A percentile compares a stretch with the other conserved stretches of the same genome.
phyloP scores from a whole-genome alignment of 306 rosid genomes.

The Amphicarpaea edgeworthii region DNA sequence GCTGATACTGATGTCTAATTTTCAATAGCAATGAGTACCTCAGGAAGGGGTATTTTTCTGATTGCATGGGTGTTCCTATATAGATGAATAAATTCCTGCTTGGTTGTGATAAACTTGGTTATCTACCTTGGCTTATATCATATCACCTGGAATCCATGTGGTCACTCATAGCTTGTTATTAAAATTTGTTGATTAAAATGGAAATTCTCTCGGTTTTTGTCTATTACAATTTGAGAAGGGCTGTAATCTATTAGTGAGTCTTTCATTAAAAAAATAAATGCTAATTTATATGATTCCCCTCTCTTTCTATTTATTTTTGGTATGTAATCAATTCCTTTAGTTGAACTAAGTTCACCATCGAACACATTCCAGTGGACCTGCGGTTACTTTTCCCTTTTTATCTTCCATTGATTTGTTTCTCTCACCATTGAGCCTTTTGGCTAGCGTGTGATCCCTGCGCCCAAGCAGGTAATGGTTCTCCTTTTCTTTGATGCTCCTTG shows the following conservation, averaged over 20 bases:
- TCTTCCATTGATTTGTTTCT: too few species aligned
- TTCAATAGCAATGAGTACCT: slow-evolving; percentile 24
- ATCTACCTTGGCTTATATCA: slow-evolving; percentile 24
- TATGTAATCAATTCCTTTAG: slow-evolving; percentile 38
- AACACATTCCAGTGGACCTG: too few species aligned
- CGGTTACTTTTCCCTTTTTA: too few species aligned
- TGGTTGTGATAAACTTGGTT: slow-evolving; percentile 28
- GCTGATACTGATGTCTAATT: slow-evolving; percentile 40
- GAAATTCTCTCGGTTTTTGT: slow-evolving; percentile 29
- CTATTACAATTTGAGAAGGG: slow-evolving; percentile 37
- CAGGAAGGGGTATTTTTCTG: slow-evolving; percentile 6
- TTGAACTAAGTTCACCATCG: slow-evolving; percentile 18
- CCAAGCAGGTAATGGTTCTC: too few species aligned
- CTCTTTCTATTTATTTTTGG: slow-evolving; percentile 7
- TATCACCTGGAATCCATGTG: slow-evolving; percentile 26
- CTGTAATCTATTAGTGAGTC: background rate
- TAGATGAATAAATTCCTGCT: slow-evolving; percentile 26
- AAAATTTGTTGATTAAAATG: background rate
- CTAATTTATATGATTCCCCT: slow-evolving; percentile 32
- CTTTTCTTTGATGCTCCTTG: too few species aligned
- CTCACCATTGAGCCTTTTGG: too few species aligned
- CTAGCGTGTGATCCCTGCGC: too few species aligned
- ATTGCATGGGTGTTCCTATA: slow-evolving; percentile 30
- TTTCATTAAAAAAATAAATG: slow-evolving; percentile 18
- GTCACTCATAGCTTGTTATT: slow-evolving; percentile 35